Base-by-base conservation (phyloP, 2,329 filamentous ascomycete genomes). In the Chalara sp. region DNA sequence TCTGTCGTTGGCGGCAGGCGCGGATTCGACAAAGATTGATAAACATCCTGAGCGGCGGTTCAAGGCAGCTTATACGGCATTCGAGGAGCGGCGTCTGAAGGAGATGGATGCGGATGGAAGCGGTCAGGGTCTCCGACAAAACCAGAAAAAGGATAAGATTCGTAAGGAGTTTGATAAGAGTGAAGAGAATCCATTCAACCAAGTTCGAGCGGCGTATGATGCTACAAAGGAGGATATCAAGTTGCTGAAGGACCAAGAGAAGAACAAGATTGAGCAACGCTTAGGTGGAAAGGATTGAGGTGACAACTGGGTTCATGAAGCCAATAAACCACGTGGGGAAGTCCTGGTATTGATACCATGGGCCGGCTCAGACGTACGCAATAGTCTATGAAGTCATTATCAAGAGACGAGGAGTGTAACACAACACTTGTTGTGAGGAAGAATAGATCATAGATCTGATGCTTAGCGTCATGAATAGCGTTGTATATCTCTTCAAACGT, bases 111-210 rank as follows among this genome's bases (percentile, higher is more conserved):
- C 80, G 49, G 90, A 96, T 68, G 87, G 85, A 48, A 83, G 73
- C 59, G 78, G 76, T 21, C 68, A 86, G 51, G 89, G 89, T 1
- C 69, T 97, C 65, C 76, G 91, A 51, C 75, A 87, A 60, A 81
- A 95, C 61, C 91, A 96, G 78, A 86, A 87, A 70, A 84, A 91
- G 63, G 87, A 92, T 56, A 77, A 84, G 64, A 87, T 95, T 59
- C 72, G 80, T 56, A 95, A 95, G 76, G 93, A 97, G 72, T 99
- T 97, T 68, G 87, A 95, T 70, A 95, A 89, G 76, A 87, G 87
- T 63, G 85, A 88, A 1, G 92, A 97, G 62, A 99, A 99, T 68
- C 93, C 93, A 11, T 93, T 95, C 72, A 96, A 96, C 72, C 89
- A 95, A 72, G 83, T 85, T 12, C 81, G 75, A 47, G 87, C 83